Conservation (phyloP, 2,329 filamentous ascomycete species). For the Colletotrichum liaoningense region DNA sequence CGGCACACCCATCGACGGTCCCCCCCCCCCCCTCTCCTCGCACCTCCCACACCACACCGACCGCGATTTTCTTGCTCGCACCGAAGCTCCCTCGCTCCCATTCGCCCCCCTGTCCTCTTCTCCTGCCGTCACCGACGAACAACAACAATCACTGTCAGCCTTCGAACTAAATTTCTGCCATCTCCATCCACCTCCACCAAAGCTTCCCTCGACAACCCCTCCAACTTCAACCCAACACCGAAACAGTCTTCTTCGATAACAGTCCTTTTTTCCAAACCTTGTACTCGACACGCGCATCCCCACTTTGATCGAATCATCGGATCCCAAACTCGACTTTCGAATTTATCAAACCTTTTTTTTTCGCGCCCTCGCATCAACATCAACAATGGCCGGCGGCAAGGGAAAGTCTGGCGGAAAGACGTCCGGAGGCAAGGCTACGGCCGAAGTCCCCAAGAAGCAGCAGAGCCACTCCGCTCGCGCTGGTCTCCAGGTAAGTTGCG, state of each 20-base stretch:
- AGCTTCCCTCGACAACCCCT: conserved; percentile 35
- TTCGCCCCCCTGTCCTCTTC: conserved; percentile 29
- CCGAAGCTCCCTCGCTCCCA: conserved; percentile 31
- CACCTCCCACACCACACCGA: conserved; percentile 19
- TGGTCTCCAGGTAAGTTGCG: conserved; percentile 85
- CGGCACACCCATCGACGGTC: not conserved
- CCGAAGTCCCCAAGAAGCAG: conserved; percentile 81
- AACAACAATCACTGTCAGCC: conserved; percentile 35
- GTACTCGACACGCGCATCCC: conserved; percentile 29
- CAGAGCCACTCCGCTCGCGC: conserved; percentile 97
- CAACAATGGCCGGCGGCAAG: conserved; percentile 84
- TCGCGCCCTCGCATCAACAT: conserved; percentile 30
- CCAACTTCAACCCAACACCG: conserved; percentile 23
- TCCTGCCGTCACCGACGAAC: conserved; percentile 34
- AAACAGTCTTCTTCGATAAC: conserved; percentile 17
- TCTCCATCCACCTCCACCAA: conserved; percentile 36
- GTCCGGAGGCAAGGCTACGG: conserved; percentile 79
- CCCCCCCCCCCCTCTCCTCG: not conserved
- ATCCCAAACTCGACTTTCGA: not conserved
- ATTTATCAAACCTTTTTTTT: conserved; percentile 4
- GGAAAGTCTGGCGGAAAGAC: conserved; percentile 95
- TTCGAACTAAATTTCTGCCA: conserved; percentile 36
- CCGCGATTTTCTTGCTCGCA: conserved; percentile 9
- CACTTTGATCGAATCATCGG: conserved; percentile 25
- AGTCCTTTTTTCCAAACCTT: conserved; percentile 6